These are phyloP conservation scores for Cytospora leucostoma DNA, from an alignment of 2,329 filamentous ascomycete genomes.

Conservation along the genomic window DNA sequence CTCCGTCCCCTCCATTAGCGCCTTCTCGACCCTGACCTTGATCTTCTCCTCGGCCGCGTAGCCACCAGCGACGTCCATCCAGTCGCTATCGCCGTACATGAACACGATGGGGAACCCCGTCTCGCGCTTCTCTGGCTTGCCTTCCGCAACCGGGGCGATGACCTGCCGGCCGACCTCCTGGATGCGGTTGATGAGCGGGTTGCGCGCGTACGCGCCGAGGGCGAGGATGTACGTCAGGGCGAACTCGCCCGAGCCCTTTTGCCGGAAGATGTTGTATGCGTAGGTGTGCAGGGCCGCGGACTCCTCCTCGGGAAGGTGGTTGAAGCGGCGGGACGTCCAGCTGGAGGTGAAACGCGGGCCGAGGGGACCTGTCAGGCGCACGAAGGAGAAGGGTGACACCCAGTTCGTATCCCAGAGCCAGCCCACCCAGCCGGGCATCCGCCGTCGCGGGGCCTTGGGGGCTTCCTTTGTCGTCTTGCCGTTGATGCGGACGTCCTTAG, in stretches of 20 bases:
- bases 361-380: slow-evolving; percentile 84
- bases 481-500: slow-evolving; percentile 45
- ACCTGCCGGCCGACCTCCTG: slow-evolving; percentile 80
- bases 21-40: slow-evolving; percentile 63
- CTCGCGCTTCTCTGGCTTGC: slow-evolving; percentile 43
- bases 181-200: slow-evolving; percentile 83
- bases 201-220: slow-evolving; percentile 87
- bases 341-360: slow-evolving; percentile 90
- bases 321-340: slow-evolving; percentile 92
- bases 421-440: slow-evolving; percentile 80
- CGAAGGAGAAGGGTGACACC: slow-evolving; percentile 87
- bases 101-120: slow-evolving; percentile 81
- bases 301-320: slow-evolving; percentile 79
- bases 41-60: slow-evolving; percentile 78
- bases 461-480: slow-evolving; percentile 37
- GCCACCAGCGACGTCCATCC: slow-evolving; percentile 95
- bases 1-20: slow-evolving; percentile 61
- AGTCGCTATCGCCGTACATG: slow-evolving; percentile 97
- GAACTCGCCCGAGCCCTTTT: slow-evolving; percentile 91
- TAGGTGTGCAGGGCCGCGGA: slow-evolving; percentile 87
- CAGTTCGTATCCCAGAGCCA: slow-evolving; percentile 94
- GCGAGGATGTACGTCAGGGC: slow-evolving; percentile 90
- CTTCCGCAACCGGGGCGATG: slow-evolving; percentile 40
- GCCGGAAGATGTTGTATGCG: slow-evolving; percentile 89
- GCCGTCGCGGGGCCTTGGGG: slow-evolving; percentile 47